Conservation (phyloP, 2,329 filamentous ascomycete genomes). For the Lachnum nothofagi region DNA sequence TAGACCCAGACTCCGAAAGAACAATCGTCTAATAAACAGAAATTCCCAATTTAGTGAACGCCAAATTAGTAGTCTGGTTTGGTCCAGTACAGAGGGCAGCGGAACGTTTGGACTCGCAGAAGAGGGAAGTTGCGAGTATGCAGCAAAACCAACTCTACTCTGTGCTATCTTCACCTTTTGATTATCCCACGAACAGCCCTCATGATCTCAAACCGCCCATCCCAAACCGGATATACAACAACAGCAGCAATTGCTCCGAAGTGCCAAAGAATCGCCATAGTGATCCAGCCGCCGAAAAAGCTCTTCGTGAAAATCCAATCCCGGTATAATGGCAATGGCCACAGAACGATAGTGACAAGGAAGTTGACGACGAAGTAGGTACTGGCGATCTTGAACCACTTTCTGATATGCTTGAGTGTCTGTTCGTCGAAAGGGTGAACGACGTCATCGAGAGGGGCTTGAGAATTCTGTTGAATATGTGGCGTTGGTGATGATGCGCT, state of each 20-base stretch:
- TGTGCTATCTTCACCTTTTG: no score
- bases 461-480: not conserved
- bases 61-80: no score
- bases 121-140: no score
- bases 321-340: conserved; percentile 47
- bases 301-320: conserved; percentile 44
- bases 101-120: no score
- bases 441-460: conserved; percentile 36
- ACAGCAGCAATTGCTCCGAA: conserved; percentile 44
- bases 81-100: no score
- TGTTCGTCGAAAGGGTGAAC: conserved; percentile 39
- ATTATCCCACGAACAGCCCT: no score
- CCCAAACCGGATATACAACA: conserved; percentile 44
- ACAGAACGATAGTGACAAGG: conserved; percentile 42
- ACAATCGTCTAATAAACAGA: no score
- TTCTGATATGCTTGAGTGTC: conserved; percentile 33
- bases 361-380: conserved; percentile 39
- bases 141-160: no score
- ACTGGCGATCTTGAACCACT: conserved; percentile 39
- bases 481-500: not conserved
- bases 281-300: conserved; percentile 48
- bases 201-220: conserved; percentile 40
- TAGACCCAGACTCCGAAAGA: no score
- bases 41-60: no score
- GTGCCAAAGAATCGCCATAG: conserved; percentile 48